Percentiles rank a stretch among this genome's conserved stretches.
phyloP scores from a whole-genome alignment of 1,139 yeast species.

The Pichia norvegensis region DNA sequence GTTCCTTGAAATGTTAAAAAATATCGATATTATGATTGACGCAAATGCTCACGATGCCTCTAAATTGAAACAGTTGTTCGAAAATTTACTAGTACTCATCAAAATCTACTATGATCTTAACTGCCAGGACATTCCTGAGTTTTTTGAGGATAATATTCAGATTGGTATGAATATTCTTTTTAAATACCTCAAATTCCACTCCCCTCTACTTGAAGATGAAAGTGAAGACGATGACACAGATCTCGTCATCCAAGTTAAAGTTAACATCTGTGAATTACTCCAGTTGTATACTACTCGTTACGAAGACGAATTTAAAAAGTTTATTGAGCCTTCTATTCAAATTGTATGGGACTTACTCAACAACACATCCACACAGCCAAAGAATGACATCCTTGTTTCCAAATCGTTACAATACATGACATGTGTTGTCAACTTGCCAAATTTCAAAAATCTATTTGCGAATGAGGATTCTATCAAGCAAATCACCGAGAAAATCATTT shows the following conservation, averaged over 20 bases:
- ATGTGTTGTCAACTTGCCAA: conserved; percentile 65
- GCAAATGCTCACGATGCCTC: conserved; percentile 39
- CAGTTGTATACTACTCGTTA: conserved; percentile 85
- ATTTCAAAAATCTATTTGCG: conserved; percentile 57
- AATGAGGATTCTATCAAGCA: conserved; percentile 64
- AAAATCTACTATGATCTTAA: conserved; percentile 89
- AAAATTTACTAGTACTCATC: conserved; percentile 60
- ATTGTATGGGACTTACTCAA: conserved; percentile 76
- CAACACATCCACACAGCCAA: conserved; percentile 58
- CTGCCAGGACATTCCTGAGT: conserved; percentile 97
- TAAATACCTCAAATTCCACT: conserved; percentile 61
- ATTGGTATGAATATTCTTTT: conserved; percentile 76
- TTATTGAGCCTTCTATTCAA: conserved; percentile 71
- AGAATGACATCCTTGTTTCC: conserved; percentile 78
- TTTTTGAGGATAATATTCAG: conserved; percentile 84
- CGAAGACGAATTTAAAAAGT: conserved; percentile 78
- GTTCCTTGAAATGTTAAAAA: conserved; percentile 56
- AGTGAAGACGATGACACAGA: conserved; percentile 70
- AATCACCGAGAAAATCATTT: conserved; percentile 71
- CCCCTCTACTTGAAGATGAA: conserved; percentile 45
- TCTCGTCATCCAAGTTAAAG: conserved; percentile 62
- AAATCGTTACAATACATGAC: conserved; percentile 77
- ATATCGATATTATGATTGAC: conserved; percentile 60
- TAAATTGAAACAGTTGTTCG: conserved; percentile 50
- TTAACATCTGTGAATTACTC: conserved; percentile 77